Evolutionary conservation across 371 early-diverging fungal species (phyloP).

Genomic region (Globomyces sp.): DNA sequence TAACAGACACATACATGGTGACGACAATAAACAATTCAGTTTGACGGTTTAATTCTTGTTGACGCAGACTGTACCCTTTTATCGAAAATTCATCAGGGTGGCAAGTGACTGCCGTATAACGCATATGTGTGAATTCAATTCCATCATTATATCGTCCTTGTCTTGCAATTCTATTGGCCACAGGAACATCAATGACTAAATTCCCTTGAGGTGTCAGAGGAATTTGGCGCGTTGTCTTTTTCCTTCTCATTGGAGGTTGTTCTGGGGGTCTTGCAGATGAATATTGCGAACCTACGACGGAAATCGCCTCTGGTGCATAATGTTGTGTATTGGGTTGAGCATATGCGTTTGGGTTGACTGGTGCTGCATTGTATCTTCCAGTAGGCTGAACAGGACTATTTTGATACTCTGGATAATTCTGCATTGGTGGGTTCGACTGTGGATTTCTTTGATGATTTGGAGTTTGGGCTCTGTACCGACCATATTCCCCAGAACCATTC

Average conservation of each 20-base stretch:
- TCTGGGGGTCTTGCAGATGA: background rate
- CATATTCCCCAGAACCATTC: no score
- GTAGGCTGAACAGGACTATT: no score
- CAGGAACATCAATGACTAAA: constrained; percentile 49
- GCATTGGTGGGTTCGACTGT: no score
- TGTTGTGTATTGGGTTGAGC: no score
- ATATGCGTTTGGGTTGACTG: no score
- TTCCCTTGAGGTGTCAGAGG: constrained; percentile 41
- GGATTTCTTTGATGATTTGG: no score
- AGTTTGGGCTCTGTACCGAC: no score
- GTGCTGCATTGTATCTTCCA: no score
- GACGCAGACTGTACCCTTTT: constrained; percentile 66
- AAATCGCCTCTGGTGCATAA: no score
- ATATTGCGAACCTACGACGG: background rate
- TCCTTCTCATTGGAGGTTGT: background rate
- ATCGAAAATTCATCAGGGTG: constrained; percentile 16
- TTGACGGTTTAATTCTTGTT: constrained; percentile 59
- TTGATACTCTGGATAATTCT: no score
- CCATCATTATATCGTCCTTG: constrained; percentile 22
- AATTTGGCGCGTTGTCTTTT: constrained; percentile 24
- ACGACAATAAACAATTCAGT: constrained; percentile 64
- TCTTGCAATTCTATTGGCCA: constrained; percentile 31
- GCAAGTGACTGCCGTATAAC: constrained; percentile 69
- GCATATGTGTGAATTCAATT: constrained; percentile 45
- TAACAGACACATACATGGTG: constrained; percentile 43